Evolutionary conservation across 345 rosid species (phyloP).

Genomic region (Anastatica hierochuntica): DNA sequence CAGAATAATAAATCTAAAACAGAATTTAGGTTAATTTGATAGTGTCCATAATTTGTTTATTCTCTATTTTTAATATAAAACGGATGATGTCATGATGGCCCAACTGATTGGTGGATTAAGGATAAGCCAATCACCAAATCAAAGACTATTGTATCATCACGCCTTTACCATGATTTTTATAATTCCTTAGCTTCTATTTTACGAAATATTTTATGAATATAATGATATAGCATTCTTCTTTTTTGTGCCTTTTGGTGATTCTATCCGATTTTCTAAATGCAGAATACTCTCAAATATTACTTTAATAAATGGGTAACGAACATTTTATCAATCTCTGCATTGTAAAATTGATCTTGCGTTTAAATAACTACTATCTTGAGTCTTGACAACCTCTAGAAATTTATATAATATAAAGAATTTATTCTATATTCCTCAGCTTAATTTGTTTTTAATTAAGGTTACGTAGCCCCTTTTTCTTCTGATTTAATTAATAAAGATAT

Average conservation of each 20-base stretch:
- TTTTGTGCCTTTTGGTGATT: not conserved
- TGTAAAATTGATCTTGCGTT: not conserved
- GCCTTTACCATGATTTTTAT: slow-evolving; percentile 11
- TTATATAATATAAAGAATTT: not conserved
- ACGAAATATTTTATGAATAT: too few species aligned
- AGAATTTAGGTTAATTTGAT: too few species aligned
- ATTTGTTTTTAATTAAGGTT: not conserved
- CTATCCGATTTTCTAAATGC: not conserved
- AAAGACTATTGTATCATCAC: slow-evolving; percentile 2
- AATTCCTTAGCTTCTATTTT: not conserved
- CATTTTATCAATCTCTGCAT: not conserved
- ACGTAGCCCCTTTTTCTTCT: not conserved
- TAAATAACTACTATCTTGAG: not conserved
- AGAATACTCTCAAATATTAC: not conserved
- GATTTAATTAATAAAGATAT: not conserved
- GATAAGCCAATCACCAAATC: slow-evolving; percentile 28
- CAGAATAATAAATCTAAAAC: too few species aligned
- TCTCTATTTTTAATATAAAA: not conserved
- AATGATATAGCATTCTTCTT: too few species aligned
- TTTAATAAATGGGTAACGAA: not conserved
- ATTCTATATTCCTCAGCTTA: not conserved
- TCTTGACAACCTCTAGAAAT: too few species aligned
- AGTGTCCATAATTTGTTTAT: too few species aligned
- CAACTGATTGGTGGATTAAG: slow-evolving; percentile 24
- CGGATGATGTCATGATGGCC: slow-evolving; percentile 19